Base-by-base conservation (phyloP, 2,329 filamentous ascomycete species). In the Boeremia exigua region DNA sequence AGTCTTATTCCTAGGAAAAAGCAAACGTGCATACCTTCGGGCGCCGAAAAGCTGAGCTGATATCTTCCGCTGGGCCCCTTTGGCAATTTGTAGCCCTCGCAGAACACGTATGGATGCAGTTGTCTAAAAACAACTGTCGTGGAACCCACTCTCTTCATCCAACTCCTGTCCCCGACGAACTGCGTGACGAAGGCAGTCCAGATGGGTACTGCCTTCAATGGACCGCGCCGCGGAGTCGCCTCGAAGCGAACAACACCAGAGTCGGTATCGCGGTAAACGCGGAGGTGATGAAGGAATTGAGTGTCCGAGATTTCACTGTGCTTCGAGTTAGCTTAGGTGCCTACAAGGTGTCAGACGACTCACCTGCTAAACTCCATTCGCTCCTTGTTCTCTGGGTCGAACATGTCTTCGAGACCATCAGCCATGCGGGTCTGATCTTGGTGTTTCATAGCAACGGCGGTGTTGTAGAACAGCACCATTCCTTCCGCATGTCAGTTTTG, bases 391-490 rank as follows among this genome's bases (percentile, higher is more conserved):
- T 71, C 71, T 10, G 66, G 72, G n/a, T 85, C 73, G 59, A 83
- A 81, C 51, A 79, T 78, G 52, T 84, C 80, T 40, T 81, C 77
- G 12, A 82, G 75, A 3, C 70, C 68, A 10, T 47, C 43, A 17
- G 69, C 70, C 28, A 72, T 77, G 28, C 66, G 70, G 19, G 70
- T 73, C 15, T 72, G 69, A 63, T 87, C 84, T 62, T 86, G 84
- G 8, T 79, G 78, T 58, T 86, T 85, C 71, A 87, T 79, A 0
- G 84, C 83, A 9, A 86, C 69, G 51, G 85, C 81, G 0, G 81
- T 81, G 58, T 79, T 82, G 66, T 83, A 84, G 69, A 86, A 86
- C 1, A 84, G 66, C 3, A 84, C 81, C 79, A 86, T 81, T 43
- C 78, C 81, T 84, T 40, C 4, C 5, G 28, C 14, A 66, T 72